Conservation (phyloP, 176 grass and related monocot species). For the Carex myosuroides region DNA sequence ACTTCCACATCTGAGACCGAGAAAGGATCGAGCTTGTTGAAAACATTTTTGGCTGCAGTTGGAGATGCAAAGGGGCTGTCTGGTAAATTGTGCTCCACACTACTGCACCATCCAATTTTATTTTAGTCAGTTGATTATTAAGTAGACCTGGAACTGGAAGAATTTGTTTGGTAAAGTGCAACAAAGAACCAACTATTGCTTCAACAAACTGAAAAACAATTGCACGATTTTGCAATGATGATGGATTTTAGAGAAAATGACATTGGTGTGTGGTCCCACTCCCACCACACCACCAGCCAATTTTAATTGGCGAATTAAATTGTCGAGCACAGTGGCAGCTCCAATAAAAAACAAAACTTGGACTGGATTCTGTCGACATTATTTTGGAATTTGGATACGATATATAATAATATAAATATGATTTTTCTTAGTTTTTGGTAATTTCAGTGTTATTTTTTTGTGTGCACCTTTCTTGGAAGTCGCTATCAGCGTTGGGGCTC, state of each 20-base stretch:
- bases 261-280: neutral
- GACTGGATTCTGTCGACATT: slow-evolving; percentile 19
- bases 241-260: neutral
- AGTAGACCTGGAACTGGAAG: neutral
- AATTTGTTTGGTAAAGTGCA: slow-evolving; percentile 15
- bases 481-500: slow-evolving; percentile 52
- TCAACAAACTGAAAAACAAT: neutral
- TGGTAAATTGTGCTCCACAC: slow-evolving; percentile 63
- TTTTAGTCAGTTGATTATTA: neutral
- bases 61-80: slow-evolving; percentile 75
- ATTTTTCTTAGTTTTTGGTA: neutral
- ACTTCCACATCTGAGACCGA: slow-evolving; percentile 14
- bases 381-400: neutral
- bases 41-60: slow-evolving; percentile 24
- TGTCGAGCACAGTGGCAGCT: neutral
- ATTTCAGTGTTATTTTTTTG: neutral
- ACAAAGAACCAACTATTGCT: neutral
- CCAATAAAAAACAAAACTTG: slow-evolving; percentile 26
- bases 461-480: slow-evolving; percentile 61
- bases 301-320: slow-evolving; percentile 15
- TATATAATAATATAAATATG: neutral
- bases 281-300: slow-evolving; percentile 14
- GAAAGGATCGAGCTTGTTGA: slow-evolving; percentile 24
- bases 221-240: neutral
- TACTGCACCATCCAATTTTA: slow-evolving; percentile 17